Conservation (phyloP, 2,329 filamentous ascomycete genomes). For the Hypomyces perniciosus region DNA sequence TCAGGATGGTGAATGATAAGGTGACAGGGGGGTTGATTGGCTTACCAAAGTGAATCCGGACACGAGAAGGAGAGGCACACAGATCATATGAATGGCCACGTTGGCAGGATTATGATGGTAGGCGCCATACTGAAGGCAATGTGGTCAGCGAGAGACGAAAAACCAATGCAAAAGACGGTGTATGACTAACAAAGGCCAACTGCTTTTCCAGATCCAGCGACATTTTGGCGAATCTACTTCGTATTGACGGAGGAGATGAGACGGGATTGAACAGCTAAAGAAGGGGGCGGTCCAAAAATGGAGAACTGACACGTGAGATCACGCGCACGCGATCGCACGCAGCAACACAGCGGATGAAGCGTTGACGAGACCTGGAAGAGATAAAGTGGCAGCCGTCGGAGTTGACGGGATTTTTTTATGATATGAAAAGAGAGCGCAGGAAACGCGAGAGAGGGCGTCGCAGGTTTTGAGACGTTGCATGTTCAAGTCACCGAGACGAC, state of each 20-base stretch:
- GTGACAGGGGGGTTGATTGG: constrained; percentile 1
- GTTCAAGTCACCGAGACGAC: not conserved
- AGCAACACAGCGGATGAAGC: too few species aligned
- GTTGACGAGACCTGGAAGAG: not conserved
- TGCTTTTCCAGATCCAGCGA: constrained; percentile 76
- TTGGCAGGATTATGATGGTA: constrained; percentile 78
- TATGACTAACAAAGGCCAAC: constrained; percentile 64
- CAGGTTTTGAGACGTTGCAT: constrained; percentile 1
- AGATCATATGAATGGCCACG: constrained; percentile 71
- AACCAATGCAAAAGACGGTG: not conserved
- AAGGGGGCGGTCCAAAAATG: not conserved
- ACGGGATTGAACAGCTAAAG: not conserved
- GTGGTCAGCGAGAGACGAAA: constrained; percentile 5
- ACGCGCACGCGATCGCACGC: too few species aligned
- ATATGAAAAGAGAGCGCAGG: not conserved
- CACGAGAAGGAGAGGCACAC: constrained; percentile 69
- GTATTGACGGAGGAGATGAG: constrained; percentile 5
- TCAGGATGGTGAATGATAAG: constrained; percentile 3
- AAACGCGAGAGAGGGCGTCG: not conserved
- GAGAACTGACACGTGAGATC: too few species aligned
- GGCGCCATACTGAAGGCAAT: constrained; percentile 63
- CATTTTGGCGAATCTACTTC: constrained; percentile 35
- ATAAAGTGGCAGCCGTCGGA: not conserved
- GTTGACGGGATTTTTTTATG: not conserved
- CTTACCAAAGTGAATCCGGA: constrained; percentile 67